phyloP scores from a whole-genome alignment of 169 alveolate genomes.

The Plasmodium malariae region DNA sequence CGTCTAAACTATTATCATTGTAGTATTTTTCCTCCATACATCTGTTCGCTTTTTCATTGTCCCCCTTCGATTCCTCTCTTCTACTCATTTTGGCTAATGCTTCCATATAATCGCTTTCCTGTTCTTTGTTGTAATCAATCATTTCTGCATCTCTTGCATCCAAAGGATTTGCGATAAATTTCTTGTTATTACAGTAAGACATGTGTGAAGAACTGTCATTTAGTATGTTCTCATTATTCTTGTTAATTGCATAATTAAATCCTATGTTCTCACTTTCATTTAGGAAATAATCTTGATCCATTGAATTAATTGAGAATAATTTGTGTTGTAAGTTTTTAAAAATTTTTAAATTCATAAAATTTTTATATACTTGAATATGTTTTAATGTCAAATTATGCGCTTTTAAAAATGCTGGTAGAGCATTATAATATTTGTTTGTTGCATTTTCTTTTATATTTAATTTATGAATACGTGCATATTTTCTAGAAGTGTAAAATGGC shows the following conservation, averaged over 20 bases:
- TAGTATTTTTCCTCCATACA: slow-evolving; percentile 34
- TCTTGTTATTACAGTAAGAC: slow-evolving; percentile 26
- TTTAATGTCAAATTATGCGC: slow-evolving; percentile 74
- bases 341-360: slow-evolving; percentile 72
- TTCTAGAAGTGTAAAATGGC: slow-evolving; percentile 72
- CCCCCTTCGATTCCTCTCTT: slow-evolving; percentile 27
- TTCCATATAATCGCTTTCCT: slow-evolving; percentile 32
- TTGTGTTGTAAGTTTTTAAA: slow-evolving; percentile 57
- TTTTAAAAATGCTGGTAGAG: slow-evolving; percentile 60
- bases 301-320: slow-evolving; percentile 5
- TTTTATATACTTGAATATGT: slow-evolving; percentile 74
- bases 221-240: slow-evolving; percentile 2
- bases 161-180: slow-evolving; percentile 16
- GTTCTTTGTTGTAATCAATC: slow-evolving; percentile 5
- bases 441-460: slow-evolving; percentile 61
- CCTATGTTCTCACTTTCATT: slow-evolving; percentile 17
- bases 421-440: slow-evolving; percentile 65
- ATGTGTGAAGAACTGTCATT: not conserved
- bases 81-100: slow-evolving; percentile 2
- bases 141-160: slow-evolving; percentile 44
- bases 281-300: slow-evolving; percentile 30
- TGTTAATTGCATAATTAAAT: slow-evolving; percentile 19
- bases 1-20: slow-evolving; percentile 34
- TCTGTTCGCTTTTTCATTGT: slow-evolving; percentile 21
- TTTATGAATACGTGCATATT: slow-evolving; percentile 72